A percentile compares a stretch with the other conserved stretches of the same genome.
These are phyloP conservation scores for Eucommia ulmoides DNA, from an alignment of 257 asterid species.

Conservation along the genomic window DNA sequence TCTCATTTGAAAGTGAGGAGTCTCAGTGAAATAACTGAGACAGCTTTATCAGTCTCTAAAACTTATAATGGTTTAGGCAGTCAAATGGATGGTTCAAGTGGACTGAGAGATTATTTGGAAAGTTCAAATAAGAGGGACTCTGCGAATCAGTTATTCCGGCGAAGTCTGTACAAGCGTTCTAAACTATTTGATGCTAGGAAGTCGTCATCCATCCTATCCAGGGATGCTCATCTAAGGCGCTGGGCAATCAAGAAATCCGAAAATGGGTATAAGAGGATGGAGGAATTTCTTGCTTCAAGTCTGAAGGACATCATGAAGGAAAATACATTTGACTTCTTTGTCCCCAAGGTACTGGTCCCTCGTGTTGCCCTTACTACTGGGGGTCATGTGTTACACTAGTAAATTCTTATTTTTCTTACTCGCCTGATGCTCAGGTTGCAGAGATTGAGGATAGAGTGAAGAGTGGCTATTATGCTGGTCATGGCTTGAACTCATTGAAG, in stretches of 20 bases:
- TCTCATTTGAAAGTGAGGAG: conserved; percentile 37
- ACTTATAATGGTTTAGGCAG: conserved; percentile 12
- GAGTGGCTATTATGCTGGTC: conserved; percentile 71
- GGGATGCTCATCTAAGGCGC: conserved; percentile 92
- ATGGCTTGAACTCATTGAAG: conserved; percentile 75
- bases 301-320: conserved; percentile 74
- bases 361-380: conserved; percentile 9
- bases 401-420: conserved; percentile 5
- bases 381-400: conserved; percentile 4
- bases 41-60: conserved; percentile 28
- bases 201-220: conserved; percentile 76
- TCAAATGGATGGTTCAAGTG: conserved; percentile 77
- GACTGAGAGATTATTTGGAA: conserved; percentile 86
- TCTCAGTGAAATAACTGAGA: conserved; percentile 45
- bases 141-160: conserved; percentile 74
- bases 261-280: conserved; percentile 78
- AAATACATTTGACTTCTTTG: conserved; percentile 72
- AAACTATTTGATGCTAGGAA: conserved; percentile 89
- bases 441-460: conserved; percentile 67
- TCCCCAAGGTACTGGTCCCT: conserved; percentile 53
- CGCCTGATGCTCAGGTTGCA: conserved; percentile 49
- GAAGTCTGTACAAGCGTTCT: conserved; percentile 89
- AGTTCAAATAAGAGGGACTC: conserved; percentile 89
- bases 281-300: conserved; percentile 51
- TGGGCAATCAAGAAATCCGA: conserved; percentile 78